A percentile compares a stretch with the other conserved stretches of the same genome.
These are phyloP conservation scores for Sphagnurus paluster DNA, from an alignment of 1,284 basidiomycete genomes.

Conservation along the genomic window DNA sequence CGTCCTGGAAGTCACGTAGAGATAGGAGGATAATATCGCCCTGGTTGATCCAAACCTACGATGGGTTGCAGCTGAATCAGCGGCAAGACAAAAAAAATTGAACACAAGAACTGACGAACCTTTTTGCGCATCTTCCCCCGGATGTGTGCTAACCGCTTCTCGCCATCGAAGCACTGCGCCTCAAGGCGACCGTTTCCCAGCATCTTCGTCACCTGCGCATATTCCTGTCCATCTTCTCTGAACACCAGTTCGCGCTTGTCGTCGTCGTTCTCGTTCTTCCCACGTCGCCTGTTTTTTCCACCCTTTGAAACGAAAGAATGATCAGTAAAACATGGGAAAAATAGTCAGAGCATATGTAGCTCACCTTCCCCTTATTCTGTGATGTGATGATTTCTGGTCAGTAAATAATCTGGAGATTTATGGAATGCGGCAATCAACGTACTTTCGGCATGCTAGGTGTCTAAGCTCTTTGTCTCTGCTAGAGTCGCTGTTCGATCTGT, in stretches of 20 bases:
- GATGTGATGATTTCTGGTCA: conserved; percentile 15
- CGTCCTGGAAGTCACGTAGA: conserved; percentile 98
- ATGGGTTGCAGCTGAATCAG: background rate
- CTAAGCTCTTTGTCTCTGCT: conserved; percentile 11
- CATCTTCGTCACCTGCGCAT: conserved; percentile 99
- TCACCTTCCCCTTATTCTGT: conserved; percentile 87
- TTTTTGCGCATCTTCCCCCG: conserved; percentile 99
- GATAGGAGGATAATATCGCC: conserved; percentile 98
- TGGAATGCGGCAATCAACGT: conserved; percentile 16
- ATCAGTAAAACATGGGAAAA: background rate
- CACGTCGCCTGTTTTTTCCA: conserved; percentile 98
- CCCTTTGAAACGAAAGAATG: conserved; percentile 58
- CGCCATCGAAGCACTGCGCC: conserved; percentile 97
- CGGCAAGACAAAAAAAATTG: background rate
- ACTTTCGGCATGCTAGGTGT: conserved; percentile 58
- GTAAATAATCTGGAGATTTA: conserved; percentile 12
- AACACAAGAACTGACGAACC: conserved; percentile 47
- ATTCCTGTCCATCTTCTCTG: conserved; percentile 99
- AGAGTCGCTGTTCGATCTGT: conserved; percentile 9
- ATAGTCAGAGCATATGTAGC: conserved; percentile 18
- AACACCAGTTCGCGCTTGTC: conserved; percentile 99
- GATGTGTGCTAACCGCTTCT: conserved; percentile 97
- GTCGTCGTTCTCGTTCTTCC: conserved; percentile 99
- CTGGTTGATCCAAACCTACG: conserved; percentile 98
- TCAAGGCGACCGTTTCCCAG: conserved; percentile 97